A percentile compares a stretch with the other conserved stretches of the same genome.
phyloP scores from a whole-genome alignment of 2,329 filamentous ascomycete genomes.

The Sporothrix mexicana region DNA sequence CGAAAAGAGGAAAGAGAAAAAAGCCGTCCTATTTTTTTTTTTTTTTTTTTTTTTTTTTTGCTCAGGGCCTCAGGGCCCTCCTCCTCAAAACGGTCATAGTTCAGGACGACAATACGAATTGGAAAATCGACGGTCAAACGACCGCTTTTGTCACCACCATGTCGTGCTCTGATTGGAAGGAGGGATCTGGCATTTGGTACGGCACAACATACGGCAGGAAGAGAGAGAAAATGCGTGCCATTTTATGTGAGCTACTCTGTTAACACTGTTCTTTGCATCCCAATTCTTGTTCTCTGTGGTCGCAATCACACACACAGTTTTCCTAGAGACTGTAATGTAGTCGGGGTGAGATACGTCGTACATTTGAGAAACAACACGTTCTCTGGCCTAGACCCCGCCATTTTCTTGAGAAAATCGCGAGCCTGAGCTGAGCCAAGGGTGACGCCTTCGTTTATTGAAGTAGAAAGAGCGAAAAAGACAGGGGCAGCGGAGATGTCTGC shows the following conservation, averaged over 20 bases:
- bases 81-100: slow-evolving; percentile 24
- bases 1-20: too few species aligned
- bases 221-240: not conserved
- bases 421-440: not conserved
- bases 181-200: not conserved
- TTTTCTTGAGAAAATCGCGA: not conserved
- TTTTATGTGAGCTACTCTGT: not conserved
- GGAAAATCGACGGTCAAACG: not conserved
- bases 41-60: not conserved
- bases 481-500: not conserved
- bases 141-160: not conserved
- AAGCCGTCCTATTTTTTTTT: not conserved
- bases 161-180: not conserved
- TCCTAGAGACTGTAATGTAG: not conserved
- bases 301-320: not conserved
- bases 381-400: not conserved
- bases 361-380: not conserved
- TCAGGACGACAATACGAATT: not conserved
- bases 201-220: not conserved
- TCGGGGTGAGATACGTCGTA: not conserved
- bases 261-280: not conserved
- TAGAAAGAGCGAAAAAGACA: not conserved
- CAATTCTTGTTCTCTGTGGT: not conserved
- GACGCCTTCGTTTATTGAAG: slow-evolving; percentile 7
- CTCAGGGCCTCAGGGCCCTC: not conserved